Percentiles rank a stretch among this genome's conserved stretches.
Evolutionary conservation across 2,329 filamentous ascomycete genomes (phyloP).

Genomic region (Penicillium palitans): DNA sequence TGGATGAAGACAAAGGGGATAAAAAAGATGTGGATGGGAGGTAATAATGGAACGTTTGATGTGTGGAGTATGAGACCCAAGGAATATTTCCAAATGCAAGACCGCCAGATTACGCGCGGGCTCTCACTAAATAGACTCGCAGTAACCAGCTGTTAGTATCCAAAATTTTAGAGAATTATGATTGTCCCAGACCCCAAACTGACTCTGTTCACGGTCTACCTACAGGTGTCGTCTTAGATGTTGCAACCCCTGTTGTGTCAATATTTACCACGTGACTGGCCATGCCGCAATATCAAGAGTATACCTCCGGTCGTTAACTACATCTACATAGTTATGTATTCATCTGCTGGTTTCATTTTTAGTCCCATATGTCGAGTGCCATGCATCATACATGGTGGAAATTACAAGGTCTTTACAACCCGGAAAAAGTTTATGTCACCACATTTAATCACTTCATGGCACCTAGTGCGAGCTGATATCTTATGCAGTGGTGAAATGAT

Average conservation of each 20-base stretch:
- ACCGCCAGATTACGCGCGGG: neutral
- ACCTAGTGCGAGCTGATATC: neutral
- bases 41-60: neutral
- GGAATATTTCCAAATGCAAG: neutral
- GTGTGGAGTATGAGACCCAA: slow-evolving; percentile 1
- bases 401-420: no score
- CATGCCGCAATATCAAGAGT: slow-evolving; percentile 5
- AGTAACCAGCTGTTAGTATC: neutral
- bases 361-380: no score
- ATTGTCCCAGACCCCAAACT: neutral
- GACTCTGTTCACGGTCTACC: neutral
- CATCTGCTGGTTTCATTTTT: no score
- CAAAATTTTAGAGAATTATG: no score
- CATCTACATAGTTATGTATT: no score
- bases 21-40: neutral
- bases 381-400: no score
- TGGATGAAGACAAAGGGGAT: neutral
- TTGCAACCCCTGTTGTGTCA: slow-evolving; percentile 8
- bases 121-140: neutral
- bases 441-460: no score
- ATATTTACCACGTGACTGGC: slow-evolving; percentile 1
- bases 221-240: neutral
- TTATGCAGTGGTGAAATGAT: neutral
- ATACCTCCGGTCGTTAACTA: no score
- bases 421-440: no score